Evolutionary conservation across 345 rosid species (phyloP).

Genomic region (Eutrema yunnanense): DNA sequence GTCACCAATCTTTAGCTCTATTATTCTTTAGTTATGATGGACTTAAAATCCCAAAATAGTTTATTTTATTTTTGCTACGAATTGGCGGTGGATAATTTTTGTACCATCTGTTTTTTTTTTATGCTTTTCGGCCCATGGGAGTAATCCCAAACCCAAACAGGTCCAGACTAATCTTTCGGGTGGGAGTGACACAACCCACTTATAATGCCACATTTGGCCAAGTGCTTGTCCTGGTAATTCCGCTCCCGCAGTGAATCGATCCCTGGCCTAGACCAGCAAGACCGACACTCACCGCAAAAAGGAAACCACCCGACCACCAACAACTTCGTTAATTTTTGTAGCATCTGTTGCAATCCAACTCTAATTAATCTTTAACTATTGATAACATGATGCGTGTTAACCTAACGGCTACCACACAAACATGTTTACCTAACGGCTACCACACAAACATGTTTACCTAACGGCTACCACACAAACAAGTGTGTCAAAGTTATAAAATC

Average conservation of each 20-base stretch:
- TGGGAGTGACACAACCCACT: no score
- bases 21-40: not conserved
- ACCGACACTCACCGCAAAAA: no score
- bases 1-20: not conserved
- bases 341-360: not conserved
- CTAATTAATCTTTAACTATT: not conserved
- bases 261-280: no score
- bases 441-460: not conserved
- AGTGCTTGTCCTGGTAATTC: no score
- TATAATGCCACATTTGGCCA: no score
- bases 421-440: not conserved
- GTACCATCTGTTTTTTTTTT: not conserved
- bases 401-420: not conserved
- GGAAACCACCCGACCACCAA: no score
- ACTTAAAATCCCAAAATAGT: not conserved
- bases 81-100: not conserved
- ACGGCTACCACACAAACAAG: constrained; percentile 7
- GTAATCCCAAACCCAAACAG: no score
- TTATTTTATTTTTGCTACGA: not conserved
- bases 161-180: no score
- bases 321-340: not conserved
- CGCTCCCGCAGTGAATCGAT: no score
- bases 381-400: no score
- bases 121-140: no score
- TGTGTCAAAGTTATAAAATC: constrained; percentile 1